Conservation (phyloP, 129 eudicot genomes). For the Centella asiatica region DNA sequence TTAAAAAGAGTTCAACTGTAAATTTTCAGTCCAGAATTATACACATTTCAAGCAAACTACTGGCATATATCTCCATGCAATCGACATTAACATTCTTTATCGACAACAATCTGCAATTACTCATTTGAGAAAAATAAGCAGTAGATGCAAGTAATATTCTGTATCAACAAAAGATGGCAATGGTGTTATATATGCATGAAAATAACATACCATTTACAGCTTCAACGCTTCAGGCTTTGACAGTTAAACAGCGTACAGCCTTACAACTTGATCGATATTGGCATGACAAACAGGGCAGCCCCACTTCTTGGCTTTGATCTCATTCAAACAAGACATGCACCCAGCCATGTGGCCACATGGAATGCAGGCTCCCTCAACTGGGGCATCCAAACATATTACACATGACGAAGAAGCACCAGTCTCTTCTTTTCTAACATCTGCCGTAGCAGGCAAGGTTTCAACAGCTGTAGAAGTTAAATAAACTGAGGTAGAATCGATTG, state of each 20-base stretch:
- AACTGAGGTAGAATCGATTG: conserved; percentile 42
- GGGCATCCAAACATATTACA: conserved; percentile 92
- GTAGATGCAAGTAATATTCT: not conserved
- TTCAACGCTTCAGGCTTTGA: conserved; percentile 4
- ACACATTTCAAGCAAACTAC: too few species aligned
- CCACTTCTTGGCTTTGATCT: conserved; percentile 75
- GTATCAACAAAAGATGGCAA: not conserved
- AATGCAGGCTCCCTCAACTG: conserved; percentile 88
- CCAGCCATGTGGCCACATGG: conserved; percentile 99
- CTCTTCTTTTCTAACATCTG: conserved; percentile 29
- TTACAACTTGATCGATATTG: conserved; percentile 72
- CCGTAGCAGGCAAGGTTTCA: conserved; percentile 18
- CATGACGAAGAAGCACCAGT: conserved; percentile 46
- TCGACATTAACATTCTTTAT: too few species aligned
- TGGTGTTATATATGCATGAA: not conserved
- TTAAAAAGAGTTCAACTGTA: too few species aligned
- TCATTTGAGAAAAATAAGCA: too few species aligned
- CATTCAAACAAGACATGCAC: conserved; percentile 89
- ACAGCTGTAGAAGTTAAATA: conserved; percentile 17
- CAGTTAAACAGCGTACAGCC: conserved; percentile 70
- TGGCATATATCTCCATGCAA: too few species aligned
- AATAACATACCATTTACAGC: conserved; percentile 19
- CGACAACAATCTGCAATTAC: too few species aligned
- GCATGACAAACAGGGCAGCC: conserved; percentile 96
- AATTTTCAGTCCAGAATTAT: too few species aligned